These are phyloP conservation scores for Podospora didyma DNA, from an alignment of 495 filamentous ascomycete genomes.

Conservation along the genomic window DNA sequence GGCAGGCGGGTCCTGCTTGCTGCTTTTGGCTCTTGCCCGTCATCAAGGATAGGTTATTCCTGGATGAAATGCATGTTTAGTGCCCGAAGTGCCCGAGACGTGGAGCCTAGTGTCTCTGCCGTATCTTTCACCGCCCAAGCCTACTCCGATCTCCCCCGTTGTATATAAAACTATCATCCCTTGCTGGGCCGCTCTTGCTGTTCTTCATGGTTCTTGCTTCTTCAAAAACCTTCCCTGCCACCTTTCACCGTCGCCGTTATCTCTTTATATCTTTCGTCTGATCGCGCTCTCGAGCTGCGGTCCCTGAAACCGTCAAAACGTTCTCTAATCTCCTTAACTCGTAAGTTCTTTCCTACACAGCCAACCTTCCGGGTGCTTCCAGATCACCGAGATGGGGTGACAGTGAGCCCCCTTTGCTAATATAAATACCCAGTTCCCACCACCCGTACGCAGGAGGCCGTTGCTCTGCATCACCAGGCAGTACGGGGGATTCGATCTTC, in stretches of 20 bases:
- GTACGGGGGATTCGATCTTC: slow-evolving; percentile 74
- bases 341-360: slow-evolving; percentile 44
- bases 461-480: slow-evolving; percentile 84
- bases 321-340: slow-evolving; percentile 89
- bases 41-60: background rate
- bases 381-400: too few species aligned
- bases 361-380: background rate
- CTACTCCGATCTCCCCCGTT: background rate
- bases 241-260: background rate
- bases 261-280: slow-evolving; percentile 17
- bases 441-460: slow-evolving; percentile 97
- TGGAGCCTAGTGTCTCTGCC: slow-evolving; percentile 11
- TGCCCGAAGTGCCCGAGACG: slow-evolving; percentile 17
- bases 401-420: slow-evolving; percentile 3
- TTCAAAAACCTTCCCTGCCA: background rate
- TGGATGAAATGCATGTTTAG: background rate
- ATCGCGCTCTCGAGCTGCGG: slow-evolving; percentile 53
- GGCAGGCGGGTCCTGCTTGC: background rate
- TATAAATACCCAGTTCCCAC: slow-evolving; percentile 60
- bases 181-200: background rate
- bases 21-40: background rate
- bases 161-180: background rate
- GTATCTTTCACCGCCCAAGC: slow-evolving; percentile 2
- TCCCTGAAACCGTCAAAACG: slow-evolving; percentile 68
- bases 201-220: background rate